Evolutionary conservation across 1,284 basidiomycete species (phyloP), one percentile per base, ranked within the genome.

Genomic region (Papiliotrema laurentii): DNA sequence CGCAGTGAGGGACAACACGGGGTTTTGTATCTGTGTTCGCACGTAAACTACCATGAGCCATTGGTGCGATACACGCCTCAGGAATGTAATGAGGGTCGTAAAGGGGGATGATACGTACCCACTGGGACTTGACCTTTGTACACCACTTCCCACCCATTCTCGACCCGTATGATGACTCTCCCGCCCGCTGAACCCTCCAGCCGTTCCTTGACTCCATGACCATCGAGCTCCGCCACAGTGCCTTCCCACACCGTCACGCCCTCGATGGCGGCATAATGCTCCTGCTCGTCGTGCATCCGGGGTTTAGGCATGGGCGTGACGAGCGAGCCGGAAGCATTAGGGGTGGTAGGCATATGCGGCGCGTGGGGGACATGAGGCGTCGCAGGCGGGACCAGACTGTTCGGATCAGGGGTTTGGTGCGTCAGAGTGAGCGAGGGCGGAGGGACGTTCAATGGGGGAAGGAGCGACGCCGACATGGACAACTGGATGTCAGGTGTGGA

Each of bases 381-480:
- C n/a, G 50, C 39, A 24, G 54, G 58, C 13, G 51, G 59, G 24
- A 53, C 57, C n/a, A 49, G 43, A 45, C 22, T 46, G 49, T 47
- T 13, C 27, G 41, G 0, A 56, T 35, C 45, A 58, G 34, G 51
- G 31, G 49, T 45, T n/a, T n/a, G n/a, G 49, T 19, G 31, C 16
- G 36, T 43, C 39, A 18, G 16, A 16, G 24, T 27, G n/a, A 34
- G 56, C 43, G 48, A 53, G 47, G 36, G 50, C 24, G 50, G 81
- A 0, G 38, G 39, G 28, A 37, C 14, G 63, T 74, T 36, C 25
- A 73, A 72, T 49, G 77, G 77, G 2, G 87, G 83, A 31, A 91
- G 86, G 66, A 90, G 91, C 1, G 82, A 82, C 0, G 87, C 85
- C 39, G 89, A 87, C 36, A 89, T 79, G 1, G 87, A 82, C 21